Evolutionary conservation across 768 basidiomycete species (phyloP).

Genomic region (Mycena polygramma): DNA sequence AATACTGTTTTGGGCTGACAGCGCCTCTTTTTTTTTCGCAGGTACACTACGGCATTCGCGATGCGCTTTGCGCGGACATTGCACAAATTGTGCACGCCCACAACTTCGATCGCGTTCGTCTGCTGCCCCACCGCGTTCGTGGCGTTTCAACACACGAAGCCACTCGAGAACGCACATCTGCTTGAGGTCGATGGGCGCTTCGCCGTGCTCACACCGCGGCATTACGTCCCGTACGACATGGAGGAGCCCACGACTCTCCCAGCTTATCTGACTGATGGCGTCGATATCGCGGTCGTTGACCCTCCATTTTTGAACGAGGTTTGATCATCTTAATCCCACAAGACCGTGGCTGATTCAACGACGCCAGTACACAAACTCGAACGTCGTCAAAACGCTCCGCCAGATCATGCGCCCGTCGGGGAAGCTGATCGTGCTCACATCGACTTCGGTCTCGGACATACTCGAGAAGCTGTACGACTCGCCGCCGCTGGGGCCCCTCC

Average conservation of each 20-base stretch:
- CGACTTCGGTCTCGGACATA: conserved; percentile 52
- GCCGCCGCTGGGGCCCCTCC: conserved; percentile 55
- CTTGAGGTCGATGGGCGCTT: conserved; percentile 61
- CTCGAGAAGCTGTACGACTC: conserved; percentile 51
- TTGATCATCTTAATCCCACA: conserved; percentile 10
- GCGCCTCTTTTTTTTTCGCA: conserved; percentile 34
- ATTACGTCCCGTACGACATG: conserved; percentile 60
- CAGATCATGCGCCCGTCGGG: conserved; percentile 56
- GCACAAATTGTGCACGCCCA: conserved; percentile 47
- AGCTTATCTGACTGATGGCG: conserved; percentile 43
- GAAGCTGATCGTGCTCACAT: conserved; percentile 56
- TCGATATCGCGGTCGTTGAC: conserved; percentile 58
- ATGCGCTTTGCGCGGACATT: conserved; percentile 51
- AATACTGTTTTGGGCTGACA: conserved; percentile 14
- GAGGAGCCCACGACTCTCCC: conserved; percentile 58
- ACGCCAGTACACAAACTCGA: conserved; percentile 55
- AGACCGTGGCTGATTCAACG: not conserved
- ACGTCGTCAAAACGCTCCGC: conserved; percentile 52
- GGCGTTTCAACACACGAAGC: conserved; percentile 58
- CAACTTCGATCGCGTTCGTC: conserved; percentile 56
- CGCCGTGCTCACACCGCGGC: conserved; percentile 52
- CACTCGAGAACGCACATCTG: conserved; percentile 48
- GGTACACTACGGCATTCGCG: conserved; percentile 60
- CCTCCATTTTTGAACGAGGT: conserved; percentile 64
- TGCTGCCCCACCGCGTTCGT: conserved; percentile 64